Evolutionary conservation across 495 filamentous ascomycete species (phyloP).

Genomic region (Bacidia rubella): DNA sequence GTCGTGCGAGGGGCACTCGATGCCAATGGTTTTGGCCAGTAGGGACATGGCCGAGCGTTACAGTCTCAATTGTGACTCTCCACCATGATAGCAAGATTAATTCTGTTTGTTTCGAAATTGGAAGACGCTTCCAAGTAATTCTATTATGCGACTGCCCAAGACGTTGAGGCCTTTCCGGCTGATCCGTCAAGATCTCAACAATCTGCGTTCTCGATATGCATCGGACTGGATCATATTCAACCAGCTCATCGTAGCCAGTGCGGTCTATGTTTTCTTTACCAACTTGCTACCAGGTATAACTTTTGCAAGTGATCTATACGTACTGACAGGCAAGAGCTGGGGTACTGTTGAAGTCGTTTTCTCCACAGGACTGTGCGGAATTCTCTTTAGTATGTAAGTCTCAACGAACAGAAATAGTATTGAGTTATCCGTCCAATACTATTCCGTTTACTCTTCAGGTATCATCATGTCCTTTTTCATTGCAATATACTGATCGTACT

Average conservation of each 20-base stretch:
- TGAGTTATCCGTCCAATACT: too few relatives aligned
- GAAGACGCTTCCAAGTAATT: too few relatives aligned
- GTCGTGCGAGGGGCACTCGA: too few relatives aligned
- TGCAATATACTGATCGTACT: not conserved
- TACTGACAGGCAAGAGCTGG: slow-evolving; percentile 51
- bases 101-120: too few relatives aligned
- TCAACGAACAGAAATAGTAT: too few relatives aligned
- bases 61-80: too few relatives aligned
- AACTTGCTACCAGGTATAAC: slow-evolving; percentile 63
- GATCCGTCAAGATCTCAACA: slow-evolving; percentile 44
- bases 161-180: slow-evolving; percentile 28
- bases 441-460: too few relatives aligned
- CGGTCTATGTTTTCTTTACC: slow-evolving; percentile 64
- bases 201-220: slow-evolving; percentile 40
- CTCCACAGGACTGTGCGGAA: slow-evolving; percentile 53
- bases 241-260: slow-evolving; percentile 54
- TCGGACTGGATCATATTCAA: slow-evolving; percentile 61
- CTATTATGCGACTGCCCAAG: slow-evolving; percentile 7
- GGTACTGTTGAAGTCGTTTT: slow-evolving; percentile 62
- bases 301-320: slow-evolving; percentile 57
- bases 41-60: too few relatives aligned
- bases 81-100: too few relatives aligned
- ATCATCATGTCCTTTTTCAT: too few relatives aligned
- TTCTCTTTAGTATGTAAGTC: slow-evolving; percentile 51
- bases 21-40: too few relatives aligned